Base-by-base conservation (phyloP, 257 asterid genomes). In the Coffea canephora region DNA sequence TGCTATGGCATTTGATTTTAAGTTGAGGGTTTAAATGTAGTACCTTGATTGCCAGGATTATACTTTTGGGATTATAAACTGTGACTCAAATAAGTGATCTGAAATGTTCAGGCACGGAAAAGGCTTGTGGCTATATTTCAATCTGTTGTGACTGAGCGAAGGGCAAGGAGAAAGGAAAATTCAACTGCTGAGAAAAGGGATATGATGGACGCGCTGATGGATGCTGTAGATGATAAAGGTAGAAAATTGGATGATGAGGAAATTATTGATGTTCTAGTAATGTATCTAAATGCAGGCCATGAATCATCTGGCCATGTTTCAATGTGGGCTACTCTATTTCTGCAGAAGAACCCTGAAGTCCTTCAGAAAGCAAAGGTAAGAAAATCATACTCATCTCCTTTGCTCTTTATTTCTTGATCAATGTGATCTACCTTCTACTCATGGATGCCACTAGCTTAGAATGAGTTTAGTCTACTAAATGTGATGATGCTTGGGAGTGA, bases 221-320 rank as follows among this genome's bases (percentile, higher is more conserved):
- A 90, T 49, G 92, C 89, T 27, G 83, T 75, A 71, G 97, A 92
- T 76, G 97, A 93, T 80, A 87, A 85, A 3, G 97, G 98, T 6
- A 82, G 89, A 57, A 84, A 68, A 46, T 76, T 95, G 89, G 88
- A 50, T n/a, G 97, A 95, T 41, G 97, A 91, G 52, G 98, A 95
- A 49, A 92, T 93, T 71, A 94, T 94, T 19, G 99, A 95, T 79
- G 80, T 93, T 48, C 82, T 95, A 54, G 88, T 95, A 4, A 95
- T 95, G 99, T 95, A 95, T 84, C 84, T 95, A 45, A 95, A 95
- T 70, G 99, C 97, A 16, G 99, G 99, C 27, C 99, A 95, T 82
- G 99, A 95, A 81, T 95, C 99, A 49, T 95, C 99, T 8, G 97
- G 96, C 8, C 99, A 95, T 57, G 87, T 88, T 41, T 85, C 89